Base-by-base conservation (phyloP, 192 early-diverging fungal species). In the Entrophospora sp. region DNA sequence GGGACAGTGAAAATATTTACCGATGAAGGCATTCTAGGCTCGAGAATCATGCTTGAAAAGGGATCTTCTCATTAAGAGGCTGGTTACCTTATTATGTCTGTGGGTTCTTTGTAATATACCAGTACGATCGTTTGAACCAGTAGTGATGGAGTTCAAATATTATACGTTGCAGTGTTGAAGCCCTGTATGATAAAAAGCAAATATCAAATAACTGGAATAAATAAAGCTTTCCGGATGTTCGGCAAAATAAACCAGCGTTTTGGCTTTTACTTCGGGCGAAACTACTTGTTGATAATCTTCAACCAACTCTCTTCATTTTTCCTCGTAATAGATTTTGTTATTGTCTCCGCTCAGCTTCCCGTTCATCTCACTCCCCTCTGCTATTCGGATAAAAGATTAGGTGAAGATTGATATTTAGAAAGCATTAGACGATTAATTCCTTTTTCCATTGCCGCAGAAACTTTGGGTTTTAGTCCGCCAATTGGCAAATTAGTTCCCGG, bases 401-500 rank as follows among this genome's bases (percentile, higher is more conserved):
- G 49, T 52, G 49, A 5, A 27, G 49, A 52, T 27, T 52, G 49
- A 52, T 52, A 52, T 52, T 52, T 52, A 27, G 49, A 52, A 5
- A 52, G 49, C 6, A 52, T 20, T 52, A 52, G 20, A 9, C 3
- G n/a, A 52, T 52, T 27, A 52, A 52, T 52, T 52, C 49, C 49
- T 52, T 52, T 52, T 52, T 52, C 49, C n/a, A 5, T 20, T 1
- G 14, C 10, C 10, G 49, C 49, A 25, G 25, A 10, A 52, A 25
- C 3, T 52, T 52, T 52, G 9, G 10, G 14, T 52, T 52, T 52
- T 24, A 52, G 49, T 12, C 49, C 49, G 10, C 10, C 2, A 52
- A 52, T 52, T 9, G 49, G 49, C 24, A 52, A 52, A 52, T 52
- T 52, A 52, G 49, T 52, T 52, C 49, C 49, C 25, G n/a, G n/a